These are phyloP conservation scores for Cyclospora cayetanensis DNA, from an alignment of 169 alveolate genomes.

Conservation along the genomic window DNA sequence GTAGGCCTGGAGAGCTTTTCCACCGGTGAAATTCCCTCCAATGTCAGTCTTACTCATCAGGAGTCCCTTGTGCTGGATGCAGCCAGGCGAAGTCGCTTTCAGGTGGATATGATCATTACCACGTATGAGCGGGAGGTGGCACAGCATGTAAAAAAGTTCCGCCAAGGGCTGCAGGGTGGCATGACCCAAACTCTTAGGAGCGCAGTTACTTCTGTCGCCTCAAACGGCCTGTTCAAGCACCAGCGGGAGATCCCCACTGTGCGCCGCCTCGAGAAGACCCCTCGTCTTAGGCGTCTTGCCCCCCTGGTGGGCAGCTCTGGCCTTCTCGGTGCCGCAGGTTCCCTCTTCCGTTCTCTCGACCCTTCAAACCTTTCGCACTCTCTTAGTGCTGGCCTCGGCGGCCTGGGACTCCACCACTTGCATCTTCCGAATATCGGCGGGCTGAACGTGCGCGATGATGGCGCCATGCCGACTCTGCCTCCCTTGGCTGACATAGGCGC, in stretches of 20 bases:
- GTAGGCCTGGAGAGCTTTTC: slow-evolving; percentile 41
- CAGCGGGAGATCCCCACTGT: neutral
- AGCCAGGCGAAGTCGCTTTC: slow-evolving; percentile 10
- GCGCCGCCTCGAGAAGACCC: slow-evolving; percentile 28
- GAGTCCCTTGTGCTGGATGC: slow-evolving; percentile 48
- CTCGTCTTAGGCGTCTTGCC: slow-evolving; percentile 2
- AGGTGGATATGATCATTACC: slow-evolving; percentile 9
- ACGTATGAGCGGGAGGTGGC: slow-evolving; percentile 34
- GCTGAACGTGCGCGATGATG: neutral
- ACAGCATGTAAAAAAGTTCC: slow-evolving; percentile 31
- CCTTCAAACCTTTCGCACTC: slow-evolving; percentile 12
- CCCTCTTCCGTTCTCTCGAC: slow-evolving; percentile 39
- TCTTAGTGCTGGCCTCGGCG: slow-evolving; percentile 48
- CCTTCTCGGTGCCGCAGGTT: neutral
- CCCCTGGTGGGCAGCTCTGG: neutral
- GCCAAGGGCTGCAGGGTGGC: neutral
- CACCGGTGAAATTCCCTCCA: neutral
- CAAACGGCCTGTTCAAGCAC: slow-evolving; percentile 8
- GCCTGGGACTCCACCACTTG: slow-evolving; percentile 34
- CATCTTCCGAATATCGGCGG: slow-evolving; percentile 24
- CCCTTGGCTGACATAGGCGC: slow-evolving; percentile 2
- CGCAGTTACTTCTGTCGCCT: neutral
- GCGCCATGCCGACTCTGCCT: neutral
- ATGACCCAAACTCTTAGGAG: neutral
- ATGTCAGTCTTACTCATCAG: neutral